Evolutionary conservation across 2,329 filamentous ascomycete genomes (phyloP).

Genomic region (Xylariaceae sp.): DNA sequence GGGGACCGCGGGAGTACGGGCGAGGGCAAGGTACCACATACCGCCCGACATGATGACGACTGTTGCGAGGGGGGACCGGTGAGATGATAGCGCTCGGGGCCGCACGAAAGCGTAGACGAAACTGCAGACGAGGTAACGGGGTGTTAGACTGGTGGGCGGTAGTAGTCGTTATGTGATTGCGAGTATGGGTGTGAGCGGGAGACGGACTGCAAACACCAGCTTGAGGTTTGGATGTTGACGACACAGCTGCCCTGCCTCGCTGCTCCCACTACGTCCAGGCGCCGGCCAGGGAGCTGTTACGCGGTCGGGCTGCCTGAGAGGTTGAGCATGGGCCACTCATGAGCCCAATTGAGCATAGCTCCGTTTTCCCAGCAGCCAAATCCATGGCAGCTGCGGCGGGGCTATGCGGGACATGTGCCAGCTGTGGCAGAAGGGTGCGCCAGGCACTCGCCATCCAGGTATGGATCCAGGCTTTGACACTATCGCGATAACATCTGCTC

Average conservation of each 20-base stretch:
- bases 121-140: background rate
- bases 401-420: too few species aligned
- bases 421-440: too few species aligned
- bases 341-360: conserved; percentile 5
- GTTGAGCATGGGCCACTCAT: conserved; percentile 19
- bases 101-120: conserved; percentile 2
- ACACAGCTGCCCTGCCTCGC: conserved; percentile 11
- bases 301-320: conserved; percentile 24
- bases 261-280: conserved; percentile 6
- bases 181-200: conserved; percentile 3
- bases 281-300: conserved; percentile 17
- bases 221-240: conserved; percentile 9
- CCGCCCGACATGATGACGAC: conserved; percentile 48
- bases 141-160: background rate
- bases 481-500: too few species aligned
- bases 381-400: too few species aligned
- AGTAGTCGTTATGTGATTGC: background rate
- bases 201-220: conserved; percentile 1
- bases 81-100: conserved; percentile 7
- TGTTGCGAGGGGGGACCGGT: conserved; percentile 6
- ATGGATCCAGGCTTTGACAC: too few species aligned
- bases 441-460: too few species aligned
- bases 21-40: conserved; percentile 10
- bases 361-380: conserved; percentile 11
- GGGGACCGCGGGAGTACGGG: too few species aligned